Evolutionary conservation across 441 rosid genomes (phyloP), one percentile per base, ranked within the genome.

Genomic region (Lepidium campestre): DNA sequence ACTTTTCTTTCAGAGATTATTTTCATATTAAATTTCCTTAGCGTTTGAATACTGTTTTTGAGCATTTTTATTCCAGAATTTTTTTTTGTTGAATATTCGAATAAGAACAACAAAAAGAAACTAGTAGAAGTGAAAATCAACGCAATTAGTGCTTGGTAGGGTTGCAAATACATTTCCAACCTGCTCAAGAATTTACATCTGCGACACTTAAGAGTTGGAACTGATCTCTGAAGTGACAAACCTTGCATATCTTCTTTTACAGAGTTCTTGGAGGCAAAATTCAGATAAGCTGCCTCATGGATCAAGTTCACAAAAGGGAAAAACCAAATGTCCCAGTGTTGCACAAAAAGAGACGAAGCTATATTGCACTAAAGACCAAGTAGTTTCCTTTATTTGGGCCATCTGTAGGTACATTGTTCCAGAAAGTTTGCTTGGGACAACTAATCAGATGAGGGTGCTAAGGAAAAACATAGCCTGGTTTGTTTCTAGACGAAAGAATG

Each of bases 321-420:
- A 70, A 29, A 46, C 66, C 12, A 62, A 39, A 29, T 47, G 72
- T 76, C 58, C 69, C 17, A 73, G 67, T 63, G 67, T 57, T 29
- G 77, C 7, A 27, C 32, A 6, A 27, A 27, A 78, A 74, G 75
- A 71, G 65, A 45, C 67, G 14, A 82, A 72, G 74, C 71, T 78
- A 11, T 81, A 78, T 69, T 88, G 96, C 84, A 79, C 80, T 7
- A 81, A 80, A 61, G 75, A 76, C 67, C 89, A 88, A 81, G 92
- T 91, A 42, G 85, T 84, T 34, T 87, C 95, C 66, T 94, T 89
- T 75, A 55, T 91, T 77, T 91, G 97, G 97, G 94, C 92, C 75
- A 86, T 75, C 67, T 85, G 86, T 72, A 83, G 87, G 81, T 80
- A 78, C 73, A 68, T 89, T 55, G 68, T 91, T 81, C 99, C 99